Evolutionary conservation across 768 basidiomycete genomes (phyloP), one percentile per base, ranked within the genome.

Genomic region (Kwoniella europaea): DNA sequence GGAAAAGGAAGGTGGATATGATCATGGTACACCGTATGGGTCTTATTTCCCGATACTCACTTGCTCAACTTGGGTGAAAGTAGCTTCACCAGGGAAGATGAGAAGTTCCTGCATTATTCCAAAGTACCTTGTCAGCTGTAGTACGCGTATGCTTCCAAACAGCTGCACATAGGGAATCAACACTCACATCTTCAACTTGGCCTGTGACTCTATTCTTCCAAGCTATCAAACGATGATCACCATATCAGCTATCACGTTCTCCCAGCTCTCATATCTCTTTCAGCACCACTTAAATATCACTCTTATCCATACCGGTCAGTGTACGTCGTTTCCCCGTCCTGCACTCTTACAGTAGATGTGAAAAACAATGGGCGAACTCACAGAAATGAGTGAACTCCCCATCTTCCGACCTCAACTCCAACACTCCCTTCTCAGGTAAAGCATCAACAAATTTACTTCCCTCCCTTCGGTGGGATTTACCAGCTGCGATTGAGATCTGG

Each of bases 81-180:
- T 88, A 3, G 94, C 93, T 83, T 97, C 94, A 2, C 88, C 88
- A 1, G 93, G 92, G 82, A 95, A 92, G 64, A 96, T 84, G 72
- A 96, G 93, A 65, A 94, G 84, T 77, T 97, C 94, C 92, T 93
- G 4, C 27, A 27, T 27, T 27, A 27, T 27, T 27, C 27, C 27
- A 27, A 27, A 27, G 27, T 27, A 27, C 27, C 27, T 27, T 27
- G 4, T 27, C 27, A 27, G 27, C 27, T 27, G 27, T 27, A 27
- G 27, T 27, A 27, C 27, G 27, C 27, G 27, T 27, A 27, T 27
- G 27, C 27, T 27, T 4, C 27, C 27, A 27, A 27, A 27, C 27
- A 27, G 27, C 27, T 27, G 27, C 27, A 27, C 27, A 27, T 27
- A 27, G 27, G 27, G 27, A 22, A 29, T 24, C 6, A 10, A 27